These are phyloP conservation scores for Aspergillus affinis DNA, from an alignment of 495 filamentous ascomycete genomes.

Conservation along the genomic window DNA sequence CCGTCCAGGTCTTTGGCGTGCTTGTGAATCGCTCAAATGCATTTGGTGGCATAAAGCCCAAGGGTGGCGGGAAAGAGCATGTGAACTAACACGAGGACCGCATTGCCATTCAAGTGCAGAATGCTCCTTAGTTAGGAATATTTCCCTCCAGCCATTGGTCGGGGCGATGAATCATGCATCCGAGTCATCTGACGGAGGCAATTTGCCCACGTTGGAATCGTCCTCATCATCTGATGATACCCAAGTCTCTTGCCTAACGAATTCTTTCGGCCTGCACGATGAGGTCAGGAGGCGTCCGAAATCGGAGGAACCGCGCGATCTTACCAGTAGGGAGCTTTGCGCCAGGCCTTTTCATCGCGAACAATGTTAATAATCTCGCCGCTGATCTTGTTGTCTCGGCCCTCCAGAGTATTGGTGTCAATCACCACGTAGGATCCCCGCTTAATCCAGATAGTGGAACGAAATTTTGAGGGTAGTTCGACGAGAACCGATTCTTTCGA, in stretches of 20 bases:
- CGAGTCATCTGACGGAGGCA: slow-evolving; percentile 72
- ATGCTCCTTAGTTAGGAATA: not conserved
- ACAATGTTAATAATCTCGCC: slow-evolving; percentile 95
- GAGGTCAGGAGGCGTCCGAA: slow-evolving; percentile 17
- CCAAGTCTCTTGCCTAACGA: slow-evolving; percentile 56
- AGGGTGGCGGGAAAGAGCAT: slow-evolving; percentile 20
- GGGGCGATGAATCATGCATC: slow-evolving; percentile 28
- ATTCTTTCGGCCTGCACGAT: slow-evolving; percentile 71
- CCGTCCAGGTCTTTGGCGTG: slow-evolving; percentile 56
- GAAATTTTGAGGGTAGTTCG: slow-evolving; percentile 79
- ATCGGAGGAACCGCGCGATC: slow-evolving; percentile 19
- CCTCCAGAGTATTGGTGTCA: slow-evolving; percentile 64
- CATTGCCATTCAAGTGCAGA: not conserved
- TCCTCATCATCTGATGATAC: slow-evolving; percentile 62
- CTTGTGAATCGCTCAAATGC: slow-evolving; percentile 26
- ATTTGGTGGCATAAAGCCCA: slow-evolving; percentile 17
- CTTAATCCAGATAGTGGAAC: slow-evolving; percentile 87
- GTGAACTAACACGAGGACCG: slow-evolving; percentile 19
- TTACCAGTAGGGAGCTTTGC: slow-evolving; percentile 87
- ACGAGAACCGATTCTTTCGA: slow-evolving; percentile 57
- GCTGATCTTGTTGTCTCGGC: slow-evolving; percentile 73
- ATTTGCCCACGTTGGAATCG: slow-evolving; percentile 73
- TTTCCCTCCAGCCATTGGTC: not conserved
- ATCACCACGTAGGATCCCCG: slow-evolving; percentile 84
- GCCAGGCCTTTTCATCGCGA: slow-evolving; percentile 85